phyloP scores from a whole-genome alignment of 2,329 filamentous ascomycete genomes.

The Harringtonia lauricola region DNA sequence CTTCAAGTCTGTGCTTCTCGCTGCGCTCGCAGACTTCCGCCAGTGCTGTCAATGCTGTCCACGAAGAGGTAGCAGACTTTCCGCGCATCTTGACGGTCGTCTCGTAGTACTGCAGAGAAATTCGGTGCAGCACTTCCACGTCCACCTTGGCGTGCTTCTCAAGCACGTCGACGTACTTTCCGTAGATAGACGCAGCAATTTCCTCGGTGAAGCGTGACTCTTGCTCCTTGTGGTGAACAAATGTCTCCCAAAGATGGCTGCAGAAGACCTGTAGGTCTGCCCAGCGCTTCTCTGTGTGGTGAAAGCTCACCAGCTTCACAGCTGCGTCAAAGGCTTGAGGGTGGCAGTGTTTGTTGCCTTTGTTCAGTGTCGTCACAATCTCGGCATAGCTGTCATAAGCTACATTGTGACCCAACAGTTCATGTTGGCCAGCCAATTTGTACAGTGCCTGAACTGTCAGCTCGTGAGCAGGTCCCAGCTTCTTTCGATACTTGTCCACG shows the following conservation, averaged over 20 bases:
- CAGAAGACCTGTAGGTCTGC: slow-evolving; percentile 33
- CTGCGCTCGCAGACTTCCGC: slow-evolving; percentile 34
- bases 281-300: slow-evolving; percentile 32
- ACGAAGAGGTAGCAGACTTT: slow-evolving; percentile 15
- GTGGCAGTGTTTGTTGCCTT: slow-evolving; percentile 23
- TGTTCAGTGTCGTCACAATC: slow-evolving; percentile 23
- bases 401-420: slow-evolving; percentile 20
- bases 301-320: slow-evolving; percentile 29
- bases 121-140: slow-evolving; percentile 30
- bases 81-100: slow-evolving; percentile 28
- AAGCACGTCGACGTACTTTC: slow-evolving; percentile 34
- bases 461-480: slow-evolving; percentile 17
- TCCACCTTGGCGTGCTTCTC: slow-evolving; percentile 30
- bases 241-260: slow-evolving; percentile 32
- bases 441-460: slow-evolving; percentile 25
- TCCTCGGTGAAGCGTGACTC: slow-evolving; percentile 24
- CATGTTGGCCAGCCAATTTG: slow-evolving; percentile 15
- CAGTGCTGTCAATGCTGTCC: slow-evolving; percentile 24
- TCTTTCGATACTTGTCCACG: slow-evolving; percentile 21
- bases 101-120: slow-evolving; percentile 36
- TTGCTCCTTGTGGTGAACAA: slow-evolving; percentile 28
- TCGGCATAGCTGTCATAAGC: slow-evolving; percentile 24
- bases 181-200: slow-evolving; percentile 32
- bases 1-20: slow-evolving; percentile 30
- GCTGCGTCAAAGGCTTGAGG: slow-evolving; percentile 33